These are phyloP conservation scores for Cystobasidium ongulense DNA, from an alignment of 768 basidiomycete species.

Conservation along the genomic window DNA sequence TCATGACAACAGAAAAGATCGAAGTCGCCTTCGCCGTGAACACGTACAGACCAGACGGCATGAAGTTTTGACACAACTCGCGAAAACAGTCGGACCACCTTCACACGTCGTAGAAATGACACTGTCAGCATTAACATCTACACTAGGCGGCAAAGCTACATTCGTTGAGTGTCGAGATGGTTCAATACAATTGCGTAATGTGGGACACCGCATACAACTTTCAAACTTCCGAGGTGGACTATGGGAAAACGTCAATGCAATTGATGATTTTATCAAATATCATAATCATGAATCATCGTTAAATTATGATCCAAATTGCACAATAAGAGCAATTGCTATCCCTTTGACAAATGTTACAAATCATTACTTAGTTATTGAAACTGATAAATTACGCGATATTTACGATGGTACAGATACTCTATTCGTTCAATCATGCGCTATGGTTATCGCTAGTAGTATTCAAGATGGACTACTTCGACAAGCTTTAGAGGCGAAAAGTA, in stretches of 20 bases:
- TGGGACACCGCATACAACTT: not conserved
- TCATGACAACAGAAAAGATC: not conserved
- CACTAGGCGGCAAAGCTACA: not conserved
- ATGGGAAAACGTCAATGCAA: not conserved
- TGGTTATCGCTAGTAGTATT: not conserved
- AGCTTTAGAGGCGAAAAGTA: slow-evolving; percentile 4
- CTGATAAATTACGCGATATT: not conserved
- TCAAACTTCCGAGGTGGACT: not conserved
- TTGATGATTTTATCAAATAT: not conserved
- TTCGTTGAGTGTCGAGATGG: not conserved
- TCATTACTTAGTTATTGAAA: slow-evolving; percentile 9
- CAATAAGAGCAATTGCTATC: not conserved
- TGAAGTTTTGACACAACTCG: not conserved
- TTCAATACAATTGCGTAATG: not conserved
- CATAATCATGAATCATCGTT: not conserved
- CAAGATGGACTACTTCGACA: slow-evolving; percentile 6
- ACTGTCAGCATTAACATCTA: not conserved
- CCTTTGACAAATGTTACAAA: not conserved
- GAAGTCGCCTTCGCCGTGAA: not conserved
- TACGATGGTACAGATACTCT: slow-evolving; percentile 11
- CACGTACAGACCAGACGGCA: not conserved
- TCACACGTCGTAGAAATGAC: not conserved
- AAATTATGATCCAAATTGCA: not conserved
- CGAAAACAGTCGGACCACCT: not conserved
- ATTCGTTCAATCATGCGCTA: slow-evolving; percentile 11